A percentile compares a stretch with the other conserved stretches of the same genome.
Conservation (phyloP, 2,329 filamentous ascomycete species). For the Tolypocladium tundrense region DNA sequence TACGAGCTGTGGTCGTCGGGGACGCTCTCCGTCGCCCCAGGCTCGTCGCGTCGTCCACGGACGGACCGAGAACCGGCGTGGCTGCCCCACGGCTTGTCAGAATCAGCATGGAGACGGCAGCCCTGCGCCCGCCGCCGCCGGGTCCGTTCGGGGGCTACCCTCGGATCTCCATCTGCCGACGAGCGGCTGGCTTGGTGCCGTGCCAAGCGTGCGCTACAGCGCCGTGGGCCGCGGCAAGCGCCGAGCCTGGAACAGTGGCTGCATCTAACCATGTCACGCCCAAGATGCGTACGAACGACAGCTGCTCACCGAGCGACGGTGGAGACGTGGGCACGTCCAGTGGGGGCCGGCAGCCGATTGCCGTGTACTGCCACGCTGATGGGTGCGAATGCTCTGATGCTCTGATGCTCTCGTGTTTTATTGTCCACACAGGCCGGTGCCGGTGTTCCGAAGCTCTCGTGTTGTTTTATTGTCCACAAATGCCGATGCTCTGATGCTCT, state of each 20-base stretch:
- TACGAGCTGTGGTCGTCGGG: not conserved
- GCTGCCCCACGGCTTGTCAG: not conserved
- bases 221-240: not conserved
- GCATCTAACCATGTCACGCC: not conserved
- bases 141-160: not conserved
- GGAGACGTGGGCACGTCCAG: not conserved
- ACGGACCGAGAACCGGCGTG: not conserved
- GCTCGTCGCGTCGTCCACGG: not conserved
- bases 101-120: not conserved
- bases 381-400: too few species aligned
- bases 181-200: not conserved
- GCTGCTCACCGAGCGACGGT: not conserved
- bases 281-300: not conserved
- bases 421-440: too few species aligned
- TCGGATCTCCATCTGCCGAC: not conserved
- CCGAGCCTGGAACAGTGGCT: not conserved
- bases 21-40: not conserved
- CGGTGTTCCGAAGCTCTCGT: too few species aligned
- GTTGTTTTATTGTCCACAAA: not conserved
- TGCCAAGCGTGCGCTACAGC: not conserved
- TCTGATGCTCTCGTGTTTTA: too few species aligned
- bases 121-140: not conserved
- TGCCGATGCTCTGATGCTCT: too few species aligned
- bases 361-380: not conserved
- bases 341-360: not conserved